These are phyloP conservation scores for Wickerhamiella spandovensis DNA, from an alignment of 805 yeast species.

Conservation along the genomic window DNA sequence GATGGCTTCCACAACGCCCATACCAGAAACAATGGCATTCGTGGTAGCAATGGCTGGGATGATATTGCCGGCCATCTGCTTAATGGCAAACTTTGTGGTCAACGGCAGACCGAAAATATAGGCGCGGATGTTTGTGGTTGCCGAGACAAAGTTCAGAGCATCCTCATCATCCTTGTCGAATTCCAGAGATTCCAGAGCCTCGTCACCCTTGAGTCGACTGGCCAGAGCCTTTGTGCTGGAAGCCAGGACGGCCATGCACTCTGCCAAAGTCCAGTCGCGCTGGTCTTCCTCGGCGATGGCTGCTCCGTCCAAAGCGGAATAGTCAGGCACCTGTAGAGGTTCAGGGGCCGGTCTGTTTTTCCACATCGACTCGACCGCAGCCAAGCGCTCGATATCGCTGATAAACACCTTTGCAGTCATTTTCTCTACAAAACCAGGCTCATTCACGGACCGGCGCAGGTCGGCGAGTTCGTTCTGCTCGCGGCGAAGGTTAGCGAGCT, in stretches of 20 bases:
- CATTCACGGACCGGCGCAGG: slow-evolving; percentile 22
- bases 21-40: slow-evolving; percentile 88
- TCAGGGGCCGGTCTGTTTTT: slow-evolving; percentile 53
- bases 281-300: slow-evolving; percentile 28
- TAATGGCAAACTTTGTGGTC: slow-evolving; percentile 63
- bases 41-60: slow-evolving; percentile 98
- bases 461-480: slow-evolving; percentile 28
- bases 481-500: slow-evolving; percentile 21
- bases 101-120: slow-evolving; percentile 78
- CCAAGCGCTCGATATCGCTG: slow-evolving; percentile 65
- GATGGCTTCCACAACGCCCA: slow-evolving; percentile 63
- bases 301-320: slow-evolving; percentile 12
- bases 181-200: slow-evolving; percentile 20
- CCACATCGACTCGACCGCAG: slow-evolving; percentile 66
- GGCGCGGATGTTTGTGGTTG: slow-evolving; percentile 87
- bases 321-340: slow-evolving; percentile 34
- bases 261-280: slow-evolving; percentile 45
- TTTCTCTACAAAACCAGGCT: slow-evolving; percentile 23
- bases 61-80: slow-evolving; percentile 91
- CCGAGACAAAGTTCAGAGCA: slow-evolving; percentile 73
- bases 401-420: slow-evolving; percentile 39
- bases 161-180: slow-evolving; percentile 95
- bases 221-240: slow-evolving; percentile 38
- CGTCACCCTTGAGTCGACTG: slow-evolving; percentile 32
- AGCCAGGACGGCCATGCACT: slow-evolving; percentile 49